Evolutionary conservation across 306 rosid species (phyloP).

Genomic region (Erythrophleum fordii): DNA sequence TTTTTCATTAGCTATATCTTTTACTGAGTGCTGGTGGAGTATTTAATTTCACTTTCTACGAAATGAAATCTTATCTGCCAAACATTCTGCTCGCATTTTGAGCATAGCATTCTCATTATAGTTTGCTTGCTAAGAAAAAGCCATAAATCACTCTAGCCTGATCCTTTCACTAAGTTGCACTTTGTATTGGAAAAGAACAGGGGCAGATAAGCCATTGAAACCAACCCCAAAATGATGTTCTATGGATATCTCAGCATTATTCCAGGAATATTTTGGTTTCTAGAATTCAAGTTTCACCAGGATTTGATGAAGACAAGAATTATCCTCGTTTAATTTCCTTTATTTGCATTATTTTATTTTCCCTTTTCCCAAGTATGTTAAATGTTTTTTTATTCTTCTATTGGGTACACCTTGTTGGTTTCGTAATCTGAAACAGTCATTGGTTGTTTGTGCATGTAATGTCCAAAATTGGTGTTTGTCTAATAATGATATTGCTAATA

Average conservation of each 20-base stretch:
- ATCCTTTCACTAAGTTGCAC: background rate
- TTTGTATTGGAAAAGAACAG: background rate
- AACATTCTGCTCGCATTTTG: constrained; percentile 13
- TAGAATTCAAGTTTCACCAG: background rate
- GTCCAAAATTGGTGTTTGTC: background rate
- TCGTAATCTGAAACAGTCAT: background rate
- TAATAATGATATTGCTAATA: background rate
- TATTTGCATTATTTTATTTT: background rate
- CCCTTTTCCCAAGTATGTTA: background rate
- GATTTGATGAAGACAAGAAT: background rate
- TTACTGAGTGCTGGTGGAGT: background rate
- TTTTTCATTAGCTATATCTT: background rate
- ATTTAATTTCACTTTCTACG: background rate
- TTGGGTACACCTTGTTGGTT: background rate
- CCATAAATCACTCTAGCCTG: constrained; percentile 11
- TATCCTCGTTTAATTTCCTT: background rate
- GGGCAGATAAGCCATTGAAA: background rate
- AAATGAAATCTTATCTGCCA: constrained; percentile 9
- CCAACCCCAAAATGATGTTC: background rate
- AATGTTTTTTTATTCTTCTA: background rate
- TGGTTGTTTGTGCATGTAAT: background rate
- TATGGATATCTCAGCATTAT: background rate
- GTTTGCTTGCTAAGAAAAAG: constrained; percentile 31
- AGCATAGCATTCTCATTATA: constrained; percentile 13
- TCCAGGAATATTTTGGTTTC: background rate